Percentiles rank a stretch among this genome's conserved stretches.
These are phyloP conservation scores for Ceratocystiopsis sp. DNA, from an alignment of 2,329 filamentous ascomycete species.

Conservation along the genomic window DNA sequence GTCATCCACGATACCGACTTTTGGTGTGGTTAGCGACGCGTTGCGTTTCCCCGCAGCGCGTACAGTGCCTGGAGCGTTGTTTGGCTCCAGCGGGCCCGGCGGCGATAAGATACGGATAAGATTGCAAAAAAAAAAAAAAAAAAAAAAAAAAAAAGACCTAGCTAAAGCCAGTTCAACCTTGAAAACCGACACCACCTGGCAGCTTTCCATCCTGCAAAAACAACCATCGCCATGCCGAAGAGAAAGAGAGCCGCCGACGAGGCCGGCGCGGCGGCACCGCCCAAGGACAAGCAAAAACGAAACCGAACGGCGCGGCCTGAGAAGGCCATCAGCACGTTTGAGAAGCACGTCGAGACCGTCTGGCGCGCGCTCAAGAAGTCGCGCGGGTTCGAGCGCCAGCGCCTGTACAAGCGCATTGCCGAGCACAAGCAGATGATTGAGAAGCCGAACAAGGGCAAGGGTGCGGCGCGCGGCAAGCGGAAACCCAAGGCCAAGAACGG, in stretches of 20 bases:
- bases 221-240: conserved; percentile 30
- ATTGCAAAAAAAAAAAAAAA: too few relatives aligned
- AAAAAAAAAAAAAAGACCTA: too few relatives aligned
- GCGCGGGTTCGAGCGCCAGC: conserved; percentile 65
- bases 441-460: background rate
- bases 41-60: conserved; percentile 1
- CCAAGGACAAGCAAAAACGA: too few relatives aligned
- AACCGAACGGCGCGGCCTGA: conserved; percentile 1
- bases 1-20: too few relatives aligned
- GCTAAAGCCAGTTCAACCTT: too few relatives aligned
- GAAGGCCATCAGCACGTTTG: conserved; percentile 5
- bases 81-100: too few relatives aligned
- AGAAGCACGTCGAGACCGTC: conserved; percentile 27
- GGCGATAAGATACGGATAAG: too few relatives aligned
- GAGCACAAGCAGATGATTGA: conserved; percentile 20
- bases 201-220: too few relatives aligned
- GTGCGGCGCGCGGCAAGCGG: too few relatives aligned
- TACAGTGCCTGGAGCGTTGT: conserved; percentile 7
- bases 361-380: conserved; percentile 52
- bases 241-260: conserved; percentile 28
- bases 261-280: too few relatives aligned
- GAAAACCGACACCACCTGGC: background rate
- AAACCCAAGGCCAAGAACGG: background rate
- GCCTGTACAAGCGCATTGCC: conserved; percentile 43
- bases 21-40: too few relatives aligned